These are phyloP conservation scores for Candida railenensis DNA, from an alignment of 805 yeast genomes.

Conservation along the genomic window DNA sequence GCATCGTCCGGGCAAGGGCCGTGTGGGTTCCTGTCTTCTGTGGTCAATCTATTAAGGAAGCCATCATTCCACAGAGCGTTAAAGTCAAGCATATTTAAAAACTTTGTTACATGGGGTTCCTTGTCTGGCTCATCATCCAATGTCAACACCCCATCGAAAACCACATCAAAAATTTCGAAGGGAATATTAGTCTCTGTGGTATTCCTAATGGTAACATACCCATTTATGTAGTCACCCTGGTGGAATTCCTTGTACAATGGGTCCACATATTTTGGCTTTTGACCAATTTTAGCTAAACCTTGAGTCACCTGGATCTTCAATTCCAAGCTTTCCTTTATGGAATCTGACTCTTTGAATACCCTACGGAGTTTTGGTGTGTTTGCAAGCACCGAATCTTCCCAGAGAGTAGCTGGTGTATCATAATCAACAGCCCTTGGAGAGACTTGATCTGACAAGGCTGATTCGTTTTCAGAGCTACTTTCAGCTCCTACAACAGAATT, in stretches of 20 bases:
- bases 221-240: slow-evolving; percentile 39
- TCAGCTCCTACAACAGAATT: slow-evolving; percentile 1
- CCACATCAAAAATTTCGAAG: slow-evolving; percentile 39
- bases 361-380: slow-evolving; percentile 34
- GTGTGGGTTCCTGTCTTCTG: slow-evolving; percentile 29
- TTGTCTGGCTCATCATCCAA: slow-evolving; percentile 11
- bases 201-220: slow-evolving; percentile 32
- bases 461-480: background rate
- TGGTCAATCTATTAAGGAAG: slow-evolving; percentile 26
- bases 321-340: slow-evolving; percentile 23
- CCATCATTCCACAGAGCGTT: slow-evolving; percentile 42
- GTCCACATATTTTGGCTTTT: slow-evolving; percentile 28
- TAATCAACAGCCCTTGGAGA: background rate
- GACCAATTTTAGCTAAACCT: slow-evolving; percentile 31
- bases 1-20: slow-evolving; percentile 14
- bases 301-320: slow-evolving; percentile 33
- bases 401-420: slow-evolving; percentile 12
- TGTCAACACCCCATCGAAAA: slow-evolving; percentile 34
- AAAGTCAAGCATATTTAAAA: slow-evolving; percentile 41
- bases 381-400: slow-evolving; percentile 37
- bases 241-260: slow-evolving; percentile 29
- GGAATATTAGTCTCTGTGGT: slow-evolving; percentile 26
- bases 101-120: slow-evolving; percentile 20
- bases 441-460: background rate
- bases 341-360: slow-evolving; percentile 26